phyloP scores from a whole-genome alignment of 768 basidiomycete species.

The Sarcomyxa edulis region DNA sequence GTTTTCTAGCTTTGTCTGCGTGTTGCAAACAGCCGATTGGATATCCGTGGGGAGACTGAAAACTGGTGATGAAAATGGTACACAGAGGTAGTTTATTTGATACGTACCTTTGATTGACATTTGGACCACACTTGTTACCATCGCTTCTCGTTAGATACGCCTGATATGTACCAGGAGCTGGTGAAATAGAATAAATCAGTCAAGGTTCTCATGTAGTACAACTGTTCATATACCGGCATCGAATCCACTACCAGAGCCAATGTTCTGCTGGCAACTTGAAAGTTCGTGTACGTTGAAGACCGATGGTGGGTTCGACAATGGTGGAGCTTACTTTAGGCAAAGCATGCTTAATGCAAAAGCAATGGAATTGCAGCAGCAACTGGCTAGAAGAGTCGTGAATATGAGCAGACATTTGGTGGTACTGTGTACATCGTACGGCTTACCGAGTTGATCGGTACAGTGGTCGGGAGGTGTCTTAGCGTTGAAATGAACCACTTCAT shows the following conservation, averaged over 20 bases:
- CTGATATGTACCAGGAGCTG: constrained; percentile 7
- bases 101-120: constrained; percentile 16
- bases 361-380: constrained; percentile 22
- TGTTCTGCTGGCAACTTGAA: constrained; percentile 17
- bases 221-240: constrained; percentile 1
- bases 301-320: too few relatives aligned
- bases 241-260: constrained; percentile 11
- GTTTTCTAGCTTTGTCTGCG: constrained; percentile 14
- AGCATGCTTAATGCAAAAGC: constrained; percentile 21
- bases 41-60: constrained; percentile 16
- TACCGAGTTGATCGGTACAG: constrained; percentile 19
- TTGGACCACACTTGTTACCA: constrained; percentile 12
- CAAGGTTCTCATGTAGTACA: too few relatives aligned
- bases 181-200: too few relatives aligned
- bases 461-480: constrained; percentile 17
- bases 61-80: neutral
- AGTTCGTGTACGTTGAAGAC: too few relatives aligned
- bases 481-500: constrained; percentile 16
- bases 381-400: constrained; percentile 7
- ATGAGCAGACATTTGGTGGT: neutral
- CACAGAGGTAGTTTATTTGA: neutral
- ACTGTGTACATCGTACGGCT: neutral
- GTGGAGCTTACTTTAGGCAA: constrained; percentile 17
- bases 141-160: constrained; percentile 5
- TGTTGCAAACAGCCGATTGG: constrained; percentile 16